Base-by-base conservation (phyloP, 169 alveolate species). In the Babesia bigemina region DNA sequence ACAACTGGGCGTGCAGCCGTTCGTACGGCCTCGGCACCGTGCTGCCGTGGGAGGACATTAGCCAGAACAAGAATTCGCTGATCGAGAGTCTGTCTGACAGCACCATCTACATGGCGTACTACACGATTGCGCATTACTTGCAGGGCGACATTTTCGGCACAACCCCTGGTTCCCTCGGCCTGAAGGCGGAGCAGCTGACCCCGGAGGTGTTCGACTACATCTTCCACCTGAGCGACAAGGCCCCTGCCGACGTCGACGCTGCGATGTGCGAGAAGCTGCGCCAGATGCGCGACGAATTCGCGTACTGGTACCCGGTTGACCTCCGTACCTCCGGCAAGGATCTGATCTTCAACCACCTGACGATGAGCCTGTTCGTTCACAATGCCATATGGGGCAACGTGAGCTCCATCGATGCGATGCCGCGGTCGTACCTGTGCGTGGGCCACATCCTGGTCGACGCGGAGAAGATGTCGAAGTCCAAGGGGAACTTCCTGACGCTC, bases 21-120 rank as follows among this genome's bases (percentile, higher is more conserved):
- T 92, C 97, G 33, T 97, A 95, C 78, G 99, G 99, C 28, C 93
- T 98, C 58, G 99, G 99, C 6, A 97, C 99, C 45, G 91, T 85
- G 86, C 71, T 84, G 82, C 85, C 82, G 3, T 67, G 82, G 59
- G 93, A 86, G 58, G 82, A 87, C 22, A 81, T 70, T 26, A 79
- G 26, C 4, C 75, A 81, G 55, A 92, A 89, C 45, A 90, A 87
- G 79, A 92, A 91, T 47, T 92, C 91, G 65, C 75, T 98, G 61
- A 98, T 98, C 45, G 99, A 98, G 79, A 95, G 99, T 44, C 94
- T 98, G 22, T 96, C 99, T 17, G 99, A 98, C 86, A 97, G 99
- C 14, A 98, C 99, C 24, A 96, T 98, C 60, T 98, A 98, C 84
- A 96, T 98, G 99, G 99, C 99, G 26, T 98, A 96, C 89, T 98